Conservation (phyloP, 2,329 filamentous ascomycete genomes). For the Scleromitrula shiraiana region DNA sequence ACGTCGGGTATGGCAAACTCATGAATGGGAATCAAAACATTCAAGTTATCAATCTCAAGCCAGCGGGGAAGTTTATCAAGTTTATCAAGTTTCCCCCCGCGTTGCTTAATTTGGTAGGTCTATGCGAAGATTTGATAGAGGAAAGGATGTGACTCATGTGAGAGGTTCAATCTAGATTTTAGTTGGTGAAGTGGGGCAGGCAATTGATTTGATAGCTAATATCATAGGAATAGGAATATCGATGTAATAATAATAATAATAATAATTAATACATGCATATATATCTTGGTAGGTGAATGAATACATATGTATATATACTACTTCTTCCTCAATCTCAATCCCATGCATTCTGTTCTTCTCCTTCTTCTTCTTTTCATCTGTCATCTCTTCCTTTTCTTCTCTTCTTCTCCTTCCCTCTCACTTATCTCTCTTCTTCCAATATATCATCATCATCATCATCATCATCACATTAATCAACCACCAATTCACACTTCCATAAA, state of each 20-base stretch:
- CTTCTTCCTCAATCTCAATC: too few species aligned
- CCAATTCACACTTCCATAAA: too few species aligned
- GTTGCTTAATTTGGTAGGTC: conserved; percentile 17
- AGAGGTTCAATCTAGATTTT: too few species aligned
- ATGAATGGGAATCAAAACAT: too few species aligned
- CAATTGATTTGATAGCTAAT: background rate
- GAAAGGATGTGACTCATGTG: too few species aligned
- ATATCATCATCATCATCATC: background rate
- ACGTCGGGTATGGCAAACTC: too few species aligned
- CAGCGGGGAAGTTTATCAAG: too few species aligned
- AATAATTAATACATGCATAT: background rate
- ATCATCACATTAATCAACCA: background rate
- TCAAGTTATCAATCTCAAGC: too few species aligned
- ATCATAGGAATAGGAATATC: background rate
- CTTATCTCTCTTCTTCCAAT: background rate
- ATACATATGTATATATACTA: background rate
- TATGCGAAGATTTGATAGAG: conserved; percentile 12
- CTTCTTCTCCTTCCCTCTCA: background rate
- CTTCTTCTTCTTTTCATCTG: background rate
- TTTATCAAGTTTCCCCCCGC: too few species aligned
- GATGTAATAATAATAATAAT: background rate
- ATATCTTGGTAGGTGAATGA: background rate
- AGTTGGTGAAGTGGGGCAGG: too few species aligned
- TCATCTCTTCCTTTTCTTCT: background rate
- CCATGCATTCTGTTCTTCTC: background rate